Base-by-base conservation (phyloP, 2,329 filamentous ascomycete species). In the Epichloe glyceriae region DNA sequence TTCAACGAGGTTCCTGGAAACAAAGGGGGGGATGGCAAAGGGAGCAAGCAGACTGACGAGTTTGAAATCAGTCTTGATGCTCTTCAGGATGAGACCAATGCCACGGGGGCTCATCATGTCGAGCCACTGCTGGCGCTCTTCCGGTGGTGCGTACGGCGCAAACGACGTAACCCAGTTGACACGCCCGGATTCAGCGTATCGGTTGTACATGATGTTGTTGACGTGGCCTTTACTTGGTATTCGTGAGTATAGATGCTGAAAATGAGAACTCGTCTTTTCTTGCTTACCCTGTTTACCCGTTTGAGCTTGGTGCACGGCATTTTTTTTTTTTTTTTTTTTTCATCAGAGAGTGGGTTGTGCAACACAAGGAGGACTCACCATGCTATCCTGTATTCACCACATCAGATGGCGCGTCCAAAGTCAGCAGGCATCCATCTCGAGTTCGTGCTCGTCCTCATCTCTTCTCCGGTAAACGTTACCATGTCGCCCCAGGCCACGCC, bases 401-500 rank as follows among this genome's bases (percentile, higher is more conserved):
- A 33, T 8, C 19, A 34, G n/a, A 17, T 4, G 20, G 26, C 26
- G 26, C 7, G 26, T 30, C 26, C 26, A 30, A 30, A 30, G 26
- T 30, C 26, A 30, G 26, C 26, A 30, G 26, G 2, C 26, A 10
- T 30, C 26, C 26, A 10, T 30, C 26, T 30, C 7, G 7, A 1
- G 26, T 30, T 30, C 26, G 26, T 26, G 26, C 26, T 26, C 26
- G 26, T 26, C 26, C 26, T 26, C 26, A 26, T 26, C 7, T 26
- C 2, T 3, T 1, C 26, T 26, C 26, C 26, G 26, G 26, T 10
- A 8, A 8, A 30, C 26, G 26, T 30, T 30, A 30, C 86, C 85
- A 89, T 88, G 64, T 95, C 88, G 33, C 88, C 89, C 88, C 87
- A 94, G 0, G 80, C 81, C 22, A 94, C 83, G 56, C 75, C 73